Conservation (phyloP, 306 rosid genomes). For the Inga laurina region DNA sequence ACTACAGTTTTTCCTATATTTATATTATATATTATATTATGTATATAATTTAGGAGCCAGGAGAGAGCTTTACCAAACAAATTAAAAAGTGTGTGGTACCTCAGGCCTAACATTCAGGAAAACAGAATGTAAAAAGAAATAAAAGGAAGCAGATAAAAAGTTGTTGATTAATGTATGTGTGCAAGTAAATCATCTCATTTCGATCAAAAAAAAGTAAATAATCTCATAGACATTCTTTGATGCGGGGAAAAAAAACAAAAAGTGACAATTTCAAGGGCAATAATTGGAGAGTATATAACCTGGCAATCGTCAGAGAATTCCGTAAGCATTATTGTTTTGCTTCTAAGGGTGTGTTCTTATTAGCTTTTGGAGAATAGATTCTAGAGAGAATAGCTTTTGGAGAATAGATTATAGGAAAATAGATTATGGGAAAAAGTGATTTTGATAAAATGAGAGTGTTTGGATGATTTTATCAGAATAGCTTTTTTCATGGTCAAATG, state of each 20-base stretch:
- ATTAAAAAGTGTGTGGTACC: background rate
- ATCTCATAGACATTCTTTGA: constrained; percentile 2
- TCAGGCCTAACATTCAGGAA: background rate
- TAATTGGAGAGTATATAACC: background rate
- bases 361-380: too few species aligned
- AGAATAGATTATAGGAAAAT: too few species aligned
- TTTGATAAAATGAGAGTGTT: too few species aligned
- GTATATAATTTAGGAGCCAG: background rate
- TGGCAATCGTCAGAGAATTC: background rate
- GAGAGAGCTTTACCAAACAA: background rate
- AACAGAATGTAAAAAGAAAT: background rate
- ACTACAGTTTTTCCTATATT: background rate
- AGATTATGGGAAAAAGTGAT: too few species aligned
- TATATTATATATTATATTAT: background rate
- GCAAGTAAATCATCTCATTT: background rate
- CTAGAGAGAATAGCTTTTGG: too few species aligned
- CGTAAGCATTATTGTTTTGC: background rate
- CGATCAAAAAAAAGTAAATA: too few species aligned
- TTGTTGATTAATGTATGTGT: background rate
- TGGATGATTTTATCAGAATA: too few species aligned
- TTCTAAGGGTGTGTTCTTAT: too few species aligned
- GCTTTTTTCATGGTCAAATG: too few species aligned
- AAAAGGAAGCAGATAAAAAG: background rate
- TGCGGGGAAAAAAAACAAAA: background rate
- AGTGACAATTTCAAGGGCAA: background rate